These are phyloP conservation scores for Alternaria brassicae DNA, from an alignment of 2,329 filamentous ascomycete genomes.

Conservation along the genomic window DNA sequence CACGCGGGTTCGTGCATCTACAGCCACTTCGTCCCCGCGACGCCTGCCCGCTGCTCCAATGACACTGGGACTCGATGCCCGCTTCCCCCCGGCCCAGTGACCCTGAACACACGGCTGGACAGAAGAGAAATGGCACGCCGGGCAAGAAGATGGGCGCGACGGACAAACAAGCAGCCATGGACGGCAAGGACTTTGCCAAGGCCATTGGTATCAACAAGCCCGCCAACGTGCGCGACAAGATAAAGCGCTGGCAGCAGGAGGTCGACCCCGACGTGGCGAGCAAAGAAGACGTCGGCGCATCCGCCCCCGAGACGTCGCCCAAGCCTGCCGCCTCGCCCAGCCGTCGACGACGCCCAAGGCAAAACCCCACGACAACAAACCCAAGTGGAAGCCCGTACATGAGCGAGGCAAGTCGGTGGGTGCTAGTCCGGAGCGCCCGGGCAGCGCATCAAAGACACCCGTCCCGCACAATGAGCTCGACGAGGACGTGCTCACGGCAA, in stretches of 20 bases:
- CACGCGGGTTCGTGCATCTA: neutral
- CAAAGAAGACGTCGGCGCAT: constrained; percentile 20
- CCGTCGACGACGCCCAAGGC: constrained; percentile 35
- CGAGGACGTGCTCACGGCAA: constrained; percentile 58
- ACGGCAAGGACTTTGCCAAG: constrained; percentile 49
- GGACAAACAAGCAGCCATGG: constrained; percentile 42
- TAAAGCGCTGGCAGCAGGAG: constrained; percentile 83
- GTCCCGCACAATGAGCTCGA: constrained; percentile 50
- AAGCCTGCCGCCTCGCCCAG: constrained; percentile 18
- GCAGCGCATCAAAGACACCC: constrained; percentile 42
- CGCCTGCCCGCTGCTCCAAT: constrained; percentile 27
- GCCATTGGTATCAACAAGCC: constrained; percentile 52
- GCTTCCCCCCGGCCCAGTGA: constrained; percentile 33
- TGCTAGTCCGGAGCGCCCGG: constrained; percentile 37
- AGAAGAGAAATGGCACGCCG: constrained; percentile 41
- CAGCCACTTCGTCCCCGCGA: constrained; percentile 11
- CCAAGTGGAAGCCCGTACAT: constrained; percentile 35
- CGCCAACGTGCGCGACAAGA: constrained; percentile 71
- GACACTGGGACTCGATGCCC: constrained; percentile 34
- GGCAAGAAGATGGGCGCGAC: constrained; percentile 36
- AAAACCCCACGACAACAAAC: constrained; percentile 35
- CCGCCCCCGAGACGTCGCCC: neutral
- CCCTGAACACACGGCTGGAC: constrained; percentile 25
- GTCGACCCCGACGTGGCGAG: constrained; percentile 65
- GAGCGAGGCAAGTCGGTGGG: constrained; percentile 36